Percentiles rank a stretch among this genome's conserved stretches.
These are phyloP conservation scores for Mitragyna speciosa DNA, from an alignment of 257 asterid species.

Conservation along the genomic window DNA sequence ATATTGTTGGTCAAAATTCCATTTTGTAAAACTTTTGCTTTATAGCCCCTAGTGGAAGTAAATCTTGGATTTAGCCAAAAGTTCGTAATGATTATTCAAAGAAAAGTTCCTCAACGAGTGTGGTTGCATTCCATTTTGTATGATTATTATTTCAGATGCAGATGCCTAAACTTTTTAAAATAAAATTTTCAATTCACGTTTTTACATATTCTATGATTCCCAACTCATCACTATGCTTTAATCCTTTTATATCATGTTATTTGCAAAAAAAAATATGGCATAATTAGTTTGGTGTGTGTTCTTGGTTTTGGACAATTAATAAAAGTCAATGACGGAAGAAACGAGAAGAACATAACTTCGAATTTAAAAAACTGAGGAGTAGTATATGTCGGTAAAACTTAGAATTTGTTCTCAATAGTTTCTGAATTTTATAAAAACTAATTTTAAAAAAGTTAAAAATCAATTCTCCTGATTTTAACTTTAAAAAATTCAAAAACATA, in stretches of 20 bases:
- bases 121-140: neutral
- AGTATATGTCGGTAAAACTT: too few species aligned
- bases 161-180: too few species aligned
- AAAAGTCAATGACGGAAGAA: slow-evolving; percentile 1
- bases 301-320: neutral
- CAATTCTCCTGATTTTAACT: too few species aligned
- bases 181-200: neutral
- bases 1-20: neutral
- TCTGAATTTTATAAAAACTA: too few species aligned
- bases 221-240: neutral
- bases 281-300: too few species aligned
- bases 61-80: neutral
- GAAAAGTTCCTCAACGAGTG: neutral
- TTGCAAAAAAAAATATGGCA: neutral
- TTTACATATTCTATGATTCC: too few species aligned
- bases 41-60: neutral
- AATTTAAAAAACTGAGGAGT: too few species aligned
- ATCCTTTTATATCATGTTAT: neutral
- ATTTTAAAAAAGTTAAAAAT: too few species aligned
- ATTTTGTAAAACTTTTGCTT: neutral
- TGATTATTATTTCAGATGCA: neutral
- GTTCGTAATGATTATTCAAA: neutral
- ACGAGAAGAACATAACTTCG: slow-evolving; percentile 10
- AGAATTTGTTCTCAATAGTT: too few species aligned
- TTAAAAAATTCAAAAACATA: too few species aligned